A percentile compares a stretch with the other conserved stretches of the same genome.
These are phyloP conservation scores for Coprinopsis cinerea DNA, from an alignment of 768 basidiomycete species.

Conservation along the genomic window DNA sequence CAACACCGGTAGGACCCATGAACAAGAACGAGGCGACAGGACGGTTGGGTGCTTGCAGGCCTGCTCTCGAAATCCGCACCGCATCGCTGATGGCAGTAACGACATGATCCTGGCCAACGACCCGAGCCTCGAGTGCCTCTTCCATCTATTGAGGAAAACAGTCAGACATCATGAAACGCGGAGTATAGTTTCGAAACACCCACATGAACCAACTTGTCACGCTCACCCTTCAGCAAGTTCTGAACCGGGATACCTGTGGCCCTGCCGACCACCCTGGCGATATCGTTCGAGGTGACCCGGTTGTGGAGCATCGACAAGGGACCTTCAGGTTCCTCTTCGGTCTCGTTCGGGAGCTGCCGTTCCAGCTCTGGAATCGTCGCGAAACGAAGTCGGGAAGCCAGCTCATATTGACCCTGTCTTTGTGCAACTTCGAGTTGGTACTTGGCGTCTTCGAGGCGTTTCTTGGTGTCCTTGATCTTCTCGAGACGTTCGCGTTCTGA, in stretches of 20 bases:
- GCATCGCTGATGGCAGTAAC: slow-evolving; percentile 82
- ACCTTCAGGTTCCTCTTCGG: slow-evolving; percentile 37
- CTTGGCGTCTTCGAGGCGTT: slow-evolving; percentile 75
- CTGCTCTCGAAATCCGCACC: slow-evolving; percentile 88
- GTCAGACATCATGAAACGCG: neutral
- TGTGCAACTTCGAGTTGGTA: slow-evolving; percentile 85
- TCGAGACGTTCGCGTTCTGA: slow-evolving; percentile 65
- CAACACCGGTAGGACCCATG: slow-evolving; percentile 83
- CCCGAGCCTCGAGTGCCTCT: slow-evolving; percentile 59
- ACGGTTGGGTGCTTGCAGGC: slow-evolving; percentile 80
- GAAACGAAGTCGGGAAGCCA: slow-evolving; percentile 78
- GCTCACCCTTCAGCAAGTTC: slow-evolving; percentile 82
- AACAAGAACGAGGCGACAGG: slow-evolving; percentile 94
- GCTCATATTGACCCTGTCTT: slow-evolving; percentile 81
- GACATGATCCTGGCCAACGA: slow-evolving; percentile 92
- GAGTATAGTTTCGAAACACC: slow-evolving; percentile 21
- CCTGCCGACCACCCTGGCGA: slow-evolving; percentile 82
- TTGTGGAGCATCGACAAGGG: slow-evolving; percentile 73
- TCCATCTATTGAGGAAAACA: slow-evolving; percentile 63
- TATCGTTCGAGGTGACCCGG: slow-evolving; percentile 83
- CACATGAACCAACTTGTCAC: slow-evolving; percentile 85
- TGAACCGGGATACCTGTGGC: slow-evolving; percentile 89
- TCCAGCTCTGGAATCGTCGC: slow-evolving; percentile 81
- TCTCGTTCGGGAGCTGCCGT: slow-evolving; percentile 53
- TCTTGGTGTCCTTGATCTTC: slow-evolving; percentile 65